These are phyloP conservation scores for Cercospora zeae-maydis DNA, from an alignment of 2,329 filamentous ascomycete genomes.

Conservation along the genomic window DNA sequence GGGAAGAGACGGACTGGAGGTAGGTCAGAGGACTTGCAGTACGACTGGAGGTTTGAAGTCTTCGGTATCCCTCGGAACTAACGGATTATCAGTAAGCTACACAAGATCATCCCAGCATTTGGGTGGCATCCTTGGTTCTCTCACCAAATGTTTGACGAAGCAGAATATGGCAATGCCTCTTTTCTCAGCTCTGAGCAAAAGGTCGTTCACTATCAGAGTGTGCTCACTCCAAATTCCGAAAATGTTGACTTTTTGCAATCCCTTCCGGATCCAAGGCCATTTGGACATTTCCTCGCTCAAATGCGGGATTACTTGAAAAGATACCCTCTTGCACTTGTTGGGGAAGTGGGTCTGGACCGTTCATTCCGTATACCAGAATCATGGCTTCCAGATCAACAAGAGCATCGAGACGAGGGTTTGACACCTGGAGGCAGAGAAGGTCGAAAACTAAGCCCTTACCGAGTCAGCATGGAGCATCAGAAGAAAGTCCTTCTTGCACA, in stretches of 20 bases:
- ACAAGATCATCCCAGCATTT: conserved; percentile 65
- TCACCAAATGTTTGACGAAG: conserved; percentile 67
- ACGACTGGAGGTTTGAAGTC: neutral
- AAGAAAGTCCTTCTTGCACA: conserved; percentile 62
- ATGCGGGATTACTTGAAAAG: conserved; percentile 54
- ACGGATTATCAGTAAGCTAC: conserved; percentile 27
- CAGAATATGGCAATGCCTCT: conserved; percentile 32
- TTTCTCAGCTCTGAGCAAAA: conserved; percentile 43
- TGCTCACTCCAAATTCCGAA: conserved; percentile 57
- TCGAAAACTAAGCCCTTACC: conserved; percentile 62
- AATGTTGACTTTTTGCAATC: conserved; percentile 48
- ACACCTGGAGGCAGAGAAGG: conserved; percentile 71
- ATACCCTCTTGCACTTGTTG: conserved; percentile 64
- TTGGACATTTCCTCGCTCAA: conserved; percentile 57
- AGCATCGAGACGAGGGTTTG: conserved; percentile 47
- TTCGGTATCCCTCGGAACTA: neutral
- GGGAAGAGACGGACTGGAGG: conserved; percentile 31
- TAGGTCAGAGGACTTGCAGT: conserved; percentile 30
- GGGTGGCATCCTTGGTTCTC: conserved; percentile 89
- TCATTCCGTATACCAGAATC: conserved; percentile 67
- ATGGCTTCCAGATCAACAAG: conserved; percentile 46
- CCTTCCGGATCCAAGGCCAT: conserved; percentile 59
- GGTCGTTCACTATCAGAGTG: conserved; percentile 61
- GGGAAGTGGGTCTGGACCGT: conserved; percentile 75
- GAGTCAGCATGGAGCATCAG: conserved; percentile 68